Conservation (phyloP, 106 monocot genomes). For the Posidonia australis region DNA sequence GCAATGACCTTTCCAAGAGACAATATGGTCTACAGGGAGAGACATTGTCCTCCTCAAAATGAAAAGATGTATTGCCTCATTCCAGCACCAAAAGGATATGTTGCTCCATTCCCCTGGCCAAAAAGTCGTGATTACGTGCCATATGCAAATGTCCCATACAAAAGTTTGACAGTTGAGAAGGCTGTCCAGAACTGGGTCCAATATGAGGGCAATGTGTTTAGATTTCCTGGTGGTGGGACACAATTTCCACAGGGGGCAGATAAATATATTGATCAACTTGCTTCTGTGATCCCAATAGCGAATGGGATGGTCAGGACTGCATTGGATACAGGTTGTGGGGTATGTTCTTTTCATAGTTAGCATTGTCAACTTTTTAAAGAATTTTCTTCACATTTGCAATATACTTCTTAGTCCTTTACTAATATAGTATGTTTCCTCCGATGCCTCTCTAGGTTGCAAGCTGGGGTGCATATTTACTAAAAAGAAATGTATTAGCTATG, state of each 20-base stretch:
- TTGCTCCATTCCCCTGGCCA: constrained; percentile 30
- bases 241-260: constrained; percentile 33
- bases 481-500: constrained; percentile 29
- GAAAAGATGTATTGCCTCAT: constrained; percentile 28
- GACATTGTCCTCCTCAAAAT: constrained; percentile 21
- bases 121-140: constrained; percentile 35
- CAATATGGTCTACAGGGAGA: constrained; percentile 31
- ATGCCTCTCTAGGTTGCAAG: constrained; percentile 20
- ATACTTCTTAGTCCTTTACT: neutral
- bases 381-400: neutral
- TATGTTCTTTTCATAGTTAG: constrained; percentile 11
- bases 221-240: constrained; percentile 32
- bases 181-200: constrained; percentile 37
- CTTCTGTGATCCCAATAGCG: constrained; percentile 27
- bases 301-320: constrained; percentile 30
- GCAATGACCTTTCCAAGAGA: constrained; percentile 31
- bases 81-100: constrained; percentile 31
- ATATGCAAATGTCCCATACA: constrained; percentile 28
- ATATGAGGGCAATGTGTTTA: constrained; percentile 29
- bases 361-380: neutral
- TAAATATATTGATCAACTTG: constrained; percentile 33
- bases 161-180: constrained; percentile 33
- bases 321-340: constrained; percentile 31
- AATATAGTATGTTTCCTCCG: neutral
- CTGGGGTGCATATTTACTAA: constrained; percentile 27